Conservation (phyloP, 257 asterid genomes). For the Plantago major region DNA sequence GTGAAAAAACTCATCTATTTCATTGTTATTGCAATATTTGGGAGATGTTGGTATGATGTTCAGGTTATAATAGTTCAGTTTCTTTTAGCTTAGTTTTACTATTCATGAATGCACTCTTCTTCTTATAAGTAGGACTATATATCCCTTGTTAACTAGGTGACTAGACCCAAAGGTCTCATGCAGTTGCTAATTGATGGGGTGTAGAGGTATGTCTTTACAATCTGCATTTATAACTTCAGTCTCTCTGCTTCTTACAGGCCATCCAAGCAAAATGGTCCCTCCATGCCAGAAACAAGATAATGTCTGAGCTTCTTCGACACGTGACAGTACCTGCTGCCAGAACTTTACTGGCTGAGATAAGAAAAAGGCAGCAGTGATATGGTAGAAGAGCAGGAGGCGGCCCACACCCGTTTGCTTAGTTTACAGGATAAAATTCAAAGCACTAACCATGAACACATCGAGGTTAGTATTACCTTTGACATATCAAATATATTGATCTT, state of each 20-base stretch:
- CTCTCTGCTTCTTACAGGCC: slow-evolving; percentile 27
- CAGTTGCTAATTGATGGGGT: no score
- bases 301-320: slow-evolving; percentile 46
- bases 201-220: no score
- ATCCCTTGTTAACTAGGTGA: no score
- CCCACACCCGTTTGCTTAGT: slow-evolving; percentile 39
- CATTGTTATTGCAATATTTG: no score
- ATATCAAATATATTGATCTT: background rate
- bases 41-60: no score
- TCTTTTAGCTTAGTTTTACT: no score
- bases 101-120: no score
- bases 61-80: no score
- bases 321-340: slow-evolving; percentile 28
- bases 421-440: slow-evolving; percentile 49
- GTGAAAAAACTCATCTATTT: no score
- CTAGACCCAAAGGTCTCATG: no score
- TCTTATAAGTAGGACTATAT: no score
- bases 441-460: slow-evolving; percentile 40
- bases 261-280: slow-evolving; percentile 46
- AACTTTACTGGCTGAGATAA: slow-evolving; percentile 27
- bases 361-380: slow-evolving; percentile 39
- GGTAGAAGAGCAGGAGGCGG: slow-evolving; percentile 54
- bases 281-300: slow-evolving; percentile 46
- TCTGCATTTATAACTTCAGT: no score
- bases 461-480: slow-evolving; percentile 26